phyloP scores from a whole-genome alignment of 805 yeast genomes.

The Priceomyces fermenticarens region DNA sequence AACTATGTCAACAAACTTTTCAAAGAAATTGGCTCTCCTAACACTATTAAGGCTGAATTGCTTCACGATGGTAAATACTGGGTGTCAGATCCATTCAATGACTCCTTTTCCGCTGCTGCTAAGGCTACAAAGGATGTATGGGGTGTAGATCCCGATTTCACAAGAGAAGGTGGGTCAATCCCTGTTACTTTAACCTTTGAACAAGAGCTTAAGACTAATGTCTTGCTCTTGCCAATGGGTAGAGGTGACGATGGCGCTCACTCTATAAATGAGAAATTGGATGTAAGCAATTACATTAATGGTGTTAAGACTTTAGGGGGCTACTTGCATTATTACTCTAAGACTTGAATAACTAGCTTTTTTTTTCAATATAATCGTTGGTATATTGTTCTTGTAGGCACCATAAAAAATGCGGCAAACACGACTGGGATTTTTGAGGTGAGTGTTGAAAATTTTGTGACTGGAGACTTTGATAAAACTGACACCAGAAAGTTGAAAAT shows the following conservation, averaged over 20 bases:
- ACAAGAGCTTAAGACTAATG: slow-evolving; percentile 78
- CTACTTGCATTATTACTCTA: slow-evolving; percentile 79
- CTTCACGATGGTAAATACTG: slow-evolving; percentile 96
- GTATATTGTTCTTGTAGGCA: no score
- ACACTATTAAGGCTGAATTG: slow-evolving; percentile 66
- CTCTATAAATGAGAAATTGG: slow-evolving; percentile 92
- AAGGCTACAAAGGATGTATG: slow-evolving; percentile 93
- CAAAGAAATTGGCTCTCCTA: slow-evolving; percentile 69
- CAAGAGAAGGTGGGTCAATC: slow-evolving; percentile 98
- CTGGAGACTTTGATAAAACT: no score
- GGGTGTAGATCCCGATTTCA: slow-evolving; percentile 92
- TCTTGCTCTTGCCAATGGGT: slow-evolving; percentile 92
- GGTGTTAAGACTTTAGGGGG: slow-evolving; percentile 94
- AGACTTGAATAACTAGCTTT: slow-evolving; percentile 8
- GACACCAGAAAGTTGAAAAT: no score
- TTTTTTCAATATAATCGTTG: neutral
- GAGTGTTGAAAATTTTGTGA: no score
- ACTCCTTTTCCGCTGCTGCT: slow-evolving; percentile 88
- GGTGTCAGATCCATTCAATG: slow-evolving; percentile 92
- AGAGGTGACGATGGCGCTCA: slow-evolving; percentile 99
- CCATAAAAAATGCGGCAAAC: no score
- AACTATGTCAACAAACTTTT: slow-evolving; percentile 68
- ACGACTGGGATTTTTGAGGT: no score
- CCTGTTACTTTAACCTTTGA: slow-evolving; percentile 96
- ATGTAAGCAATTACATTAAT: slow-evolving; percentile 82